Evolutionary conservation across 805 yeast genomes (phyloP).

Genomic region (Starmerella ratchasimensis): DNA sequence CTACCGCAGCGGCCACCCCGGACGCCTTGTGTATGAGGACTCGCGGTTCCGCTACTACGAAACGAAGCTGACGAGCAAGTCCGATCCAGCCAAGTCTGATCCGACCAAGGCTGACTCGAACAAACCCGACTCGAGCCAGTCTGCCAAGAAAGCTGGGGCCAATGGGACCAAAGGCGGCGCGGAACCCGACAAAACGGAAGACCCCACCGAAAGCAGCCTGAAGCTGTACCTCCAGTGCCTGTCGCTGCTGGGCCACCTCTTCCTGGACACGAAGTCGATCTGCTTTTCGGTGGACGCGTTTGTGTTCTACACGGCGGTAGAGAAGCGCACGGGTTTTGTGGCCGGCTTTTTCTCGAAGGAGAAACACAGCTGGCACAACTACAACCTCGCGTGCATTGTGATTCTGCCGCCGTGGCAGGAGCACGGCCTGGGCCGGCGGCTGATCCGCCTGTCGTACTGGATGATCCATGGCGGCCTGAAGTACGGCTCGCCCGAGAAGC

Average conservation of each 20-base stretch:
- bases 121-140: background rate
- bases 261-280: conserved; percentile 78
- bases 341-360: conserved; percentile 94
- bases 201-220: conserved; percentile 20
- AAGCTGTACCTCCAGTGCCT: conserved; percentile 65
- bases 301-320: conserved; percentile 51
- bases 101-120: background rate
- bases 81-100: background rate
- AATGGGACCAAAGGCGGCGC: background rate
- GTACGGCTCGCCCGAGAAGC: conserved; percentile 83
- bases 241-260: conserved; percentile 73
- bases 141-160: background rate
- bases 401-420: conserved; percentile 88
- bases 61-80: conserved; percentile 42
- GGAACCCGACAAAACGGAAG: background rate
- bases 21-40: conserved; percentile 56
- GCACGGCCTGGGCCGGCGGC: conserved; percentile 56
- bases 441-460: conserved; percentile 73
- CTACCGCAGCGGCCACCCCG: conserved; percentile 34
- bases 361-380: conserved; percentile 50
- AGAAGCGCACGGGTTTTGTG: conserved; percentile 29
- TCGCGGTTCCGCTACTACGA: conserved; percentile 43
- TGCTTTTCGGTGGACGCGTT: conserved; percentile 66
- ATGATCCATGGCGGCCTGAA: conserved; percentile 49
- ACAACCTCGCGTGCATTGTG: conserved; percentile 82